These are phyloP conservation scores for Amaranthus cruentus DNA, from an alignment of 148 eudicot genomes.

Conservation along the genomic window DNA sequence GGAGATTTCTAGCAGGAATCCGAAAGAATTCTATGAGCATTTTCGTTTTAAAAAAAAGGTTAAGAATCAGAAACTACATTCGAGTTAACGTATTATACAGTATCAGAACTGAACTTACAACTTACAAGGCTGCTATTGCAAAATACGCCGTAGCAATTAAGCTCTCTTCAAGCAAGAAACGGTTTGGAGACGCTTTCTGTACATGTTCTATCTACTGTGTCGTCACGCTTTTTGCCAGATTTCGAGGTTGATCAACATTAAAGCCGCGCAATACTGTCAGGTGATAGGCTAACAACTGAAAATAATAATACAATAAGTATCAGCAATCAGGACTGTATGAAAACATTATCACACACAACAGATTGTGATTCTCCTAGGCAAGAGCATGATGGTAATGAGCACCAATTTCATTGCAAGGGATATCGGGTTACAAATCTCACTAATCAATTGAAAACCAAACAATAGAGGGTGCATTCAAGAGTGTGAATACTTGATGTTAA, in stretches of 20 bases:
- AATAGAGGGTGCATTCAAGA: too few species aligned
- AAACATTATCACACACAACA: background rate
- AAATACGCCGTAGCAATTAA: slow-evolving; percentile 2
- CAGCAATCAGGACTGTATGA: background rate
- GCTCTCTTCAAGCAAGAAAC: background rate
- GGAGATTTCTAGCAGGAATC: background rate
- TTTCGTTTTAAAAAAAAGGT: background rate
- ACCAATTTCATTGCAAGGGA: too few species aligned
- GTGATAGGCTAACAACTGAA: slow-evolving; percentile 96
- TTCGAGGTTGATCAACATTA: slow-evolving; percentile 97
- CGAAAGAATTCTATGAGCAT: background rate
- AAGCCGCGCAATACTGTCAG: slow-evolving; percentile 83
- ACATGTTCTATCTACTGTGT: slow-evolving; percentile 47
- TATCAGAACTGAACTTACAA: background rate
- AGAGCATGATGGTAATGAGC: too few species aligned
- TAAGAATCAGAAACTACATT: background rate
- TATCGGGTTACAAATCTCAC: too few species aligned
- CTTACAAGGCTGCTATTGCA: background rate
- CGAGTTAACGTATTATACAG: background rate
- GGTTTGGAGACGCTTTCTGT: background rate
- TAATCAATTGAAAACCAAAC: too few species aligned
- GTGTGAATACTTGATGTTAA: too few species aligned
- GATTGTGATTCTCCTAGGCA: background rate
- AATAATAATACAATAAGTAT: slow-evolving; percentile 1
- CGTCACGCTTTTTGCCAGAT: slow-evolving; percentile 95